phyloP scores from a whole-genome alignment of 805 yeast species.

The Ogataea trehaloabstinens region DNA sequence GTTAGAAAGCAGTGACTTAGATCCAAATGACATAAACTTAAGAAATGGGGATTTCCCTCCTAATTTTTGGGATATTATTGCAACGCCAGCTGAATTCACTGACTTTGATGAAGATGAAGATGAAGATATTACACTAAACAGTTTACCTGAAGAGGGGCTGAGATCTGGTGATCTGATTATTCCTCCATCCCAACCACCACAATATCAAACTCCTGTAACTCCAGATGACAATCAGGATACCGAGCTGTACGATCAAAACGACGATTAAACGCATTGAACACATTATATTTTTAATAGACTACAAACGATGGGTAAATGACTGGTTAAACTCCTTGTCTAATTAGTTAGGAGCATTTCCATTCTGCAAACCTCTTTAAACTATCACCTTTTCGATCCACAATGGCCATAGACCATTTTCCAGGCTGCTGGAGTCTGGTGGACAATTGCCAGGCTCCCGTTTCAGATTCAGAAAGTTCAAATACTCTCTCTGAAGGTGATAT shows the following conservation, averaged over 20 bases:
- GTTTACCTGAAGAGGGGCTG: conserved; percentile 22
- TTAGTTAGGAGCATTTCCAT: conserved; percentile 64
- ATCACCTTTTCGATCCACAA: conserved; percentile 69
- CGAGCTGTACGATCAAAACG: background rate
- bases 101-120: conserved; percentile 30
- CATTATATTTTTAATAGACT: no score
- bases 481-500: conserved; percentile 86
- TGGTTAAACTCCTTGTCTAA: no score
- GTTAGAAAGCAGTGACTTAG: conserved; percentile 58
- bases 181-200: conserved; percentile 18
- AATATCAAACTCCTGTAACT: conserved; percentile 2
- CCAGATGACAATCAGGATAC: background rate
- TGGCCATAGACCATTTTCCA: conserved; percentile 84
- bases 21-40: conserved; percentile 42
- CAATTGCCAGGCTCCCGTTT: conserved; percentile 54
- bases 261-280: no score
- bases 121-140: conserved; percentile 29
- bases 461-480: conserved; percentile 53
- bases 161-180: conserved; percentile 17
- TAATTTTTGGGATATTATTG: conserved; percentile 45
- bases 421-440: conserved; percentile 60
- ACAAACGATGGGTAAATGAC: no score
- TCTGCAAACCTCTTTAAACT: conserved; percentile 91
- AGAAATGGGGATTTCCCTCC: conserved; percentile 52
- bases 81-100: conserved; percentile 26